These are phyloP conservation scores for Fagopyrum esculentum DNA, from an alignment of 148 eudicot species.

Conservation along the genomic window DNA sequence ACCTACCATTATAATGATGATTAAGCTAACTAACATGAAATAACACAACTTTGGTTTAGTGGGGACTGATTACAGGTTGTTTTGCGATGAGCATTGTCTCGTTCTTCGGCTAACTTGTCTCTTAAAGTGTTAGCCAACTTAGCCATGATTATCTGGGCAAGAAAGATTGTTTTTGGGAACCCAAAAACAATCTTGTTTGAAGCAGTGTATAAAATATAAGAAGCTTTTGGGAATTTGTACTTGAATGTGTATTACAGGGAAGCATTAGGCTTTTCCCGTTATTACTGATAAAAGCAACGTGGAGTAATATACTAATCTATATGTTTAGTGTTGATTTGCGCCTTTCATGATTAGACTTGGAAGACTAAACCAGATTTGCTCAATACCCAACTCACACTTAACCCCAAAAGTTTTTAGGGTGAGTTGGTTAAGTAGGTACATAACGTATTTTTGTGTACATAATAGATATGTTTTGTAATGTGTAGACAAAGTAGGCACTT, in stretches of 20 bases:
- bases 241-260: constrained; percentile 4
- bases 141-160: background rate
- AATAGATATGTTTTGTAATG: too few species aligned
- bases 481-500: too few species aligned
- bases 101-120: constrained; percentile 1
- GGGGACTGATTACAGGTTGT: constrained; percentile 9
- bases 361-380: background rate
- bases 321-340: background rate
- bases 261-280: background rate
- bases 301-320: background rate
- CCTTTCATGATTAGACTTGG: background rate
- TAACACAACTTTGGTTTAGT: background rate
- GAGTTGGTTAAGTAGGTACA: too few species aligned
- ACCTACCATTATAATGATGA: background rate
- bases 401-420: background rate
- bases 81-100: background rate
- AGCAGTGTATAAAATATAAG: background rate
- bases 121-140: constrained; percentile 1
- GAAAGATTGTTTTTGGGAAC: background rate
- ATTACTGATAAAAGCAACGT: background rate
- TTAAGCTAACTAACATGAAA: background rate
- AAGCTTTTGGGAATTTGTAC: background rate
- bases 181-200: background rate
- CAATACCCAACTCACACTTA: background rate
- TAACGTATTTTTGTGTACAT: too few species aligned